These are phyloP conservation scores for Houttuynia cordata DNA, from an alignment of 164 flowering plant species.

Conservation along the genomic window DNA sequence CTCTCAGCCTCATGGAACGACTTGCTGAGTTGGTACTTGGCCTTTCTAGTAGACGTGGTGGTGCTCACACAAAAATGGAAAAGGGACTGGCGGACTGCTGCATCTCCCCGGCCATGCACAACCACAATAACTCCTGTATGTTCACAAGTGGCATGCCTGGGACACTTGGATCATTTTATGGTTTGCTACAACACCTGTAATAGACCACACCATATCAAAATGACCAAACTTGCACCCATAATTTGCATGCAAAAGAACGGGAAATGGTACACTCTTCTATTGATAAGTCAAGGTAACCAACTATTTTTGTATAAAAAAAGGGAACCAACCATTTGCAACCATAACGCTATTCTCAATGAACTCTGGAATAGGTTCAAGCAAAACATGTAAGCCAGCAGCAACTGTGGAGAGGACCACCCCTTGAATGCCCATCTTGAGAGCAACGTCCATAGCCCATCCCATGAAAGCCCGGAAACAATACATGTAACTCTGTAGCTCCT, in stretches of 20 bases:
- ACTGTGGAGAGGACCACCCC: slow-evolving; percentile 7
- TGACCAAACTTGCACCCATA: too few relatives aligned
- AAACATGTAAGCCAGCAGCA: not conserved
- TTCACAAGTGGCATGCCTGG: not conserved
- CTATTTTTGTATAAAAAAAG: slow-evolving; percentile 12
- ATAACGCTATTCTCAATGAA: slow-evolving; percentile 7
- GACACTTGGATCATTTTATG: not conserved
- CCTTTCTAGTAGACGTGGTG: not conserved
- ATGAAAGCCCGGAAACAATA: slow-evolving; percentile 8
- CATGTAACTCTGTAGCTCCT: slow-evolving; percentile 9
- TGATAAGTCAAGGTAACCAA: not conserved
- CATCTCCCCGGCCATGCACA: not conserved
- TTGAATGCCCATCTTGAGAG: slow-evolving; percentile 10
- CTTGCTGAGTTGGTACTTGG: not conserved
- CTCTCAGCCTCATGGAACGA: not conserved
- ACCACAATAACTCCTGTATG: not conserved
- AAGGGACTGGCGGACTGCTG: not conserved
- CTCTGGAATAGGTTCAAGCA: slow-evolving; percentile 1
- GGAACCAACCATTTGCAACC: too few relatives aligned
- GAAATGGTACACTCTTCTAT: too few relatives aligned
- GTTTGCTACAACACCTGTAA: not conserved
- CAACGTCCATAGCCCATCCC: slow-evolving; percentile 6
- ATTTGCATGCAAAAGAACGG: too few relatives aligned
- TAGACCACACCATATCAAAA: too few relatives aligned
- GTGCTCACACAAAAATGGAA: not conserved